Evolutionary conservation across 805 yeast species (phyloP).

Genomic region (Cyberlindnera petersonii): DNA sequence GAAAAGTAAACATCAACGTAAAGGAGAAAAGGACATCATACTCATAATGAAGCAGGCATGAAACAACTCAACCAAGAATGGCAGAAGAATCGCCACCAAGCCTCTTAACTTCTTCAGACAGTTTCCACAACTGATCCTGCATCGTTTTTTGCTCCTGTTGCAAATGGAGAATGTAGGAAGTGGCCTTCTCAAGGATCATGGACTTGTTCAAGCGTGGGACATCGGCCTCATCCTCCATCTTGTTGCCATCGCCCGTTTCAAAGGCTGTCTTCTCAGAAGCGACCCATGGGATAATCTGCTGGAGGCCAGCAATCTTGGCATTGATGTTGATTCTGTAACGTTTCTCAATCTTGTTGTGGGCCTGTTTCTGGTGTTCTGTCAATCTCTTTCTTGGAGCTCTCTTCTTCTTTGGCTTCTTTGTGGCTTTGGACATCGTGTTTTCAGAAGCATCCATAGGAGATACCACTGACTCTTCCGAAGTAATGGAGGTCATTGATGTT

Average conservation of each 20-base stretch:
- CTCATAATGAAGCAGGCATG: conserved; percentile 2
- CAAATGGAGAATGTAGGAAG: conserved; percentile 51
- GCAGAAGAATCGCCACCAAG: conserved; percentile 20
- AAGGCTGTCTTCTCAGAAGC: conserved; percentile 60
- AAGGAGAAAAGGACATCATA: not conserved
- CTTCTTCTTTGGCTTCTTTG: conserved; percentile 35
- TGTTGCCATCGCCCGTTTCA: conserved; percentile 35
- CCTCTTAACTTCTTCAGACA: conserved; percentile 27
- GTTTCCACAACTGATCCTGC: conserved; percentile 29
- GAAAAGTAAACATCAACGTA: not conserved
- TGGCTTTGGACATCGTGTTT: conserved; percentile 4
- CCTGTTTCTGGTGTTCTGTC: conserved; percentile 59
- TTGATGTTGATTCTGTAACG: conserved; percentile 69
- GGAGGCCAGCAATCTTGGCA: conserved; percentile 64
- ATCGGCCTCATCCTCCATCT: conserved; percentile 16
- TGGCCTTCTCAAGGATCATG: conserved; percentile 66
- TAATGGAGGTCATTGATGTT: conserved; percentile 14
- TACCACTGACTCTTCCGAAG: conserved; percentile 5
- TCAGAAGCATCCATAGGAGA: conserved; percentile 5
- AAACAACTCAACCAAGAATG: not conserved
- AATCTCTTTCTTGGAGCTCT: conserved; percentile 53
- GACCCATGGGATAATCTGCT: conserved; percentile 65
- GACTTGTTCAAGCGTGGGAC: conserved; percentile 55
- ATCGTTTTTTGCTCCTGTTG: conserved; percentile 45
- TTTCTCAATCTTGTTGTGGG: conserved; percentile 71